Evolutionary conservation across 345 rosid species (phyloP).

Genomic region (Aegle marmelos): DNA sequence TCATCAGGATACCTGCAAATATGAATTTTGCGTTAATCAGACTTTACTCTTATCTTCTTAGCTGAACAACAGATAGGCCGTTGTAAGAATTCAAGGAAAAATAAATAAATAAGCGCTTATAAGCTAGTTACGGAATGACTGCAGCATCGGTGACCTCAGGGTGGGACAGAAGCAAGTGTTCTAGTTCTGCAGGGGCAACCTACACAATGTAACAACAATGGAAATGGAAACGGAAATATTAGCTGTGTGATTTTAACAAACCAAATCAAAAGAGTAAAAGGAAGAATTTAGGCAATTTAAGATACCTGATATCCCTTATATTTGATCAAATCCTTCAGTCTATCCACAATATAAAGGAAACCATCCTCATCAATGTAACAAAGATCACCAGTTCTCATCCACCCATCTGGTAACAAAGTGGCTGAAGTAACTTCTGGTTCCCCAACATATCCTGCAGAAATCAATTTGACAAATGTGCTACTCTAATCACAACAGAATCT

Average conservation of each 20-base stretch:
- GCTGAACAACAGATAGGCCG: background rate
- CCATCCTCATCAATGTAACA: slow-evolving; percentile 40
- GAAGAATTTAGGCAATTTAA: background rate
- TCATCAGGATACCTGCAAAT: slow-evolving; percentile 36
- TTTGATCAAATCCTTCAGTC: slow-evolving; percentile 46
- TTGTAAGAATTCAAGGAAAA: background rate
- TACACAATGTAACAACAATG: background rate
- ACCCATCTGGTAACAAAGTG: slow-evolving; percentile 24
- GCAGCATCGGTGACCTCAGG: slow-evolving; percentile 34
- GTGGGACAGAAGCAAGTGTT: slow-evolving; percentile 35
- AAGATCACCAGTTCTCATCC: slow-evolving; percentile 44
- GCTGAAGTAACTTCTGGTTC: slow-evolving; percentile 25
- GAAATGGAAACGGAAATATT: background rate
- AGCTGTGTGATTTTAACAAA: background rate
- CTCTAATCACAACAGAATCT: too few relatives aligned
- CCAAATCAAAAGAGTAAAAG: background rate
- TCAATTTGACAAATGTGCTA: too few relatives aligned
- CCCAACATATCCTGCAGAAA: slow-evolving; percentile 26
- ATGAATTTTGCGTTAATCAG: background rate
- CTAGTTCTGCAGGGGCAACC: slow-evolving; percentile 47
- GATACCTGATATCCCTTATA: slow-evolving; percentile 42
- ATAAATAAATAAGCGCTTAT: background rate
- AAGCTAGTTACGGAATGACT: slow-evolving; percentile 14
- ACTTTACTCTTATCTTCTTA: background rate
- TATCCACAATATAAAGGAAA: slow-evolving; percentile 32